Base-by-base conservation (phyloP, 768 basidiomycete genomes). In the Russula compacta region DNA sequence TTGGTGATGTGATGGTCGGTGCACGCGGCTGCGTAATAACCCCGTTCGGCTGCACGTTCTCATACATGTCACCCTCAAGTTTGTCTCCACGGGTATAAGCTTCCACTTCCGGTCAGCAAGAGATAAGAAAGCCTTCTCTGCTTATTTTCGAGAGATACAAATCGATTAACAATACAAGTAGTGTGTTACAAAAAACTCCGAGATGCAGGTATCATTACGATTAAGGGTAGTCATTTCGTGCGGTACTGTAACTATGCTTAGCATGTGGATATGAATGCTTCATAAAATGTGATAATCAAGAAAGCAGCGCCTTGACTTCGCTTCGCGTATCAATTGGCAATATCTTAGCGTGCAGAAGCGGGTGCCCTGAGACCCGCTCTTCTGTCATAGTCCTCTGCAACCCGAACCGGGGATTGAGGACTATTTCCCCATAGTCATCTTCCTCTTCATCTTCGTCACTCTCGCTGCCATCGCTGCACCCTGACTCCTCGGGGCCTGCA, bases 371-470 rank as follows among this genome's bases (percentile, higher is more conserved):
- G 4, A 40, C 24, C 39, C 52, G 46, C 21, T 42, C 21, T 14
- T 49, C 40, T 42, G 52, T 35, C 33, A 48, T n/a, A 6, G 61
- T 17, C 61, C 24, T 58, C 38, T 50, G 58, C 33, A 51, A 35
- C 11, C 54, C 44, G 40, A 66, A 66, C n/a, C 44, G 59, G 3
- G 63, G 56, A 44, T 64, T 66, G 29, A 64, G 47, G 12, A 66
- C 36, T 24, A 66, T 42, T 48, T 66, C 65, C 8, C 65, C 65
- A 11, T 66, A 66, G 49, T 66, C 65, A 9, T 66, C 63, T 36
- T 66, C 65, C 14, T 65, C 64, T 1, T 64, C 63, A 6, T 64
- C 61, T 14, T 52, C 56, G 24, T 66, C 64, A 19, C 56, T 52
- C 29, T 60, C 56, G 17, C 32, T 40, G 9, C 56, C 59, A 32